Evolutionary conservation across 2,329 filamentous ascomycete genomes (phyloP).

Genomic region (Ramularia endophylla): DNA sequence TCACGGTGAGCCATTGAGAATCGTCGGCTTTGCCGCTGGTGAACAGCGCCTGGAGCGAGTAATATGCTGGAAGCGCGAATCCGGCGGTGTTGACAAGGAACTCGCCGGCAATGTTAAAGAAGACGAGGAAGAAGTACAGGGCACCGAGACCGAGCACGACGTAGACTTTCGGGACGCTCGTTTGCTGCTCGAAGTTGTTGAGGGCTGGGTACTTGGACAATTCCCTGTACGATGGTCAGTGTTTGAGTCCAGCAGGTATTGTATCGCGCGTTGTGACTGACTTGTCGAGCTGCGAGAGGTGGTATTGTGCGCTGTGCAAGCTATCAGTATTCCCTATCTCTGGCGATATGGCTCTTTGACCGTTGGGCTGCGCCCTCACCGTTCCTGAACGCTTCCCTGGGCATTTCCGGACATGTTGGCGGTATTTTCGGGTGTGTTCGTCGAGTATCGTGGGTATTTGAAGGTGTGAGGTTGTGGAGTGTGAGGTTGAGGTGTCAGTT

Average conservation of each 20-base stretch:
- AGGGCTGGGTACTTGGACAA: conserved; percentile 79
- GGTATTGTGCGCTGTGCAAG: conserved; percentile 39
- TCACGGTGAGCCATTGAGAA: conserved; percentile 66
- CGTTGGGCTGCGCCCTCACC: conserved; percentile 12
- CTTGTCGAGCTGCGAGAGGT: conserved; percentile 73
- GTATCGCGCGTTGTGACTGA: conserved; percentile 53
- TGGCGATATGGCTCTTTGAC: conserved; percentile 4
- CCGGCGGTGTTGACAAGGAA: conserved; percentile 82
- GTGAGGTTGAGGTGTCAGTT: conserved; percentile 2
- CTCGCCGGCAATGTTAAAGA: conserved; percentile 87
- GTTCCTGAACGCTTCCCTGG: conserved; percentile 22
- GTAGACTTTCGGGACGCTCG: conserved; percentile 78
- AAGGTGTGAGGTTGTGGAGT: not conserved
- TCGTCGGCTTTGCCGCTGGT: conserved; percentile 66
- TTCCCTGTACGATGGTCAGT: conserved; percentile 41
- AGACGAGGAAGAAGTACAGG: conserved; percentile 84
- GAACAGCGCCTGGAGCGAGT: conserved; percentile 74
- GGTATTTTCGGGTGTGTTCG: conserved; percentile 7
- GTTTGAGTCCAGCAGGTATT: not conserved
- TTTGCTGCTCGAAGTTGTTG: conserved; percentile 81
- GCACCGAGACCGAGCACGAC: conserved; percentile 68
- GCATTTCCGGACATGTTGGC: conserved; percentile 17
- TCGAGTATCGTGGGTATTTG: no score
- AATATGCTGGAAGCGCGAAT: conserved; percentile 78
- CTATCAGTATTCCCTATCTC: conserved; percentile 11